Evolutionary conservation across 768 basidiomycete genomes (phyloP).

Genomic region (Leccinellum rugosiceps): DNA sequence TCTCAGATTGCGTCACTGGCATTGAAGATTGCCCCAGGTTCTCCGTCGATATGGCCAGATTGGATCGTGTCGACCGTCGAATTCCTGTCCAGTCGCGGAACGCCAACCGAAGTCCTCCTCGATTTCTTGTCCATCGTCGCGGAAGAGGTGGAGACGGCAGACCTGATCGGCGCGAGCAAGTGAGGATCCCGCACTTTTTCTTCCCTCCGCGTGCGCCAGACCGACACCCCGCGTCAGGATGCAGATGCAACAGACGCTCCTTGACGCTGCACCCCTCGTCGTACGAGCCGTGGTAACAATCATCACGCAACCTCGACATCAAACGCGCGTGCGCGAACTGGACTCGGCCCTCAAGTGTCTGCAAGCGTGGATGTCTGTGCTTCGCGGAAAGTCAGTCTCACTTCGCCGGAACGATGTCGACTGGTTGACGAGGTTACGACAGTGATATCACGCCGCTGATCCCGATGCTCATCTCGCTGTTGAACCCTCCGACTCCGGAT

Average conservation of each 20-base stretch:
- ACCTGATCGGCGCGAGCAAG: slow-evolving; percentile 72
- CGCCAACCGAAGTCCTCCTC: slow-evolving; percentile 56
- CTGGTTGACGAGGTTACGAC: slow-evolving; percentile 3
- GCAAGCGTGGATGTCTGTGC: slow-evolving; percentile 74
- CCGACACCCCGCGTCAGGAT: slow-evolving; percentile 38
- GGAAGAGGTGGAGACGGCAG: slow-evolving; percentile 76
- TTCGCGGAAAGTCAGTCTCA: slow-evolving; percentile 60
- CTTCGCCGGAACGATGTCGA: not conserved
- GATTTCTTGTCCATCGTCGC: slow-evolving; percentile 82
- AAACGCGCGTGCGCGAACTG: slow-evolving; percentile 41
- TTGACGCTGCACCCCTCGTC: slow-evolving; percentile 68
- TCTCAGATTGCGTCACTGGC: slow-evolving; percentile 66
- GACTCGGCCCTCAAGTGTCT: slow-evolving; percentile 75
- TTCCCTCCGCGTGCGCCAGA: not conserved
- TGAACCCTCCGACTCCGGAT: slow-evolving; percentile 31
- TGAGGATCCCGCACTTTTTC: slow-evolving; percentile 35
- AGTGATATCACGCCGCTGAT: slow-evolving; percentile 75
- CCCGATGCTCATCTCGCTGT: slow-evolving; percentile 51
- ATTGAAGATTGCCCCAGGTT: slow-evolving; percentile 60
- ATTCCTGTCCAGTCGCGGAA: slow-evolving; percentile 57
- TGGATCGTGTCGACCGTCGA: slow-evolving; percentile 71
- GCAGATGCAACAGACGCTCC: slow-evolving; percentile 62
- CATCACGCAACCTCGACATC: slow-evolving; percentile 41
- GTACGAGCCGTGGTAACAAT: slow-evolving; percentile 62
- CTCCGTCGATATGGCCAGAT: slow-evolving; percentile 63